Percentiles rank a stretch among this genome's conserved stretches.
Evolutionary conservation across 1,284 basidiomycete species (phyloP).

Genomic region (Apiotrichum veenhuisii): DNA sequence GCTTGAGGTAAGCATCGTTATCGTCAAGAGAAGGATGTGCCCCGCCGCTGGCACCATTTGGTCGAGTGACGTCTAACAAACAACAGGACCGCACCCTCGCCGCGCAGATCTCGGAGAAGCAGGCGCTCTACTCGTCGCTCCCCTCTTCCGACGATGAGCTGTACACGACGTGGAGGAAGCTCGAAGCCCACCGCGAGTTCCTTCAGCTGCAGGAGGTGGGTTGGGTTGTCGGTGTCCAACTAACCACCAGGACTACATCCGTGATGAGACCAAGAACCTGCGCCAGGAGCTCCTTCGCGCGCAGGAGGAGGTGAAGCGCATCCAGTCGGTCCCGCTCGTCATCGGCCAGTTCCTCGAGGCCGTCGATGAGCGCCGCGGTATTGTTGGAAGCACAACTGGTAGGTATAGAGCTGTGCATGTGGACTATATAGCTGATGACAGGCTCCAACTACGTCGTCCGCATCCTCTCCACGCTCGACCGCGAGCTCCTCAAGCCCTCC

Average conservation of each 20-base stretch:
- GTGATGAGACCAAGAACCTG: conserved; percentile 97
- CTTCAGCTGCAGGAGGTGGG: conserved; percentile 87
- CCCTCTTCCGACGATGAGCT: conserved; percentile 78
- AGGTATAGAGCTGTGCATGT: conserved; percentile 4
- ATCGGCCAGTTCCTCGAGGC: conserved; percentile 99
- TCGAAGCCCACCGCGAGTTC: conserved; percentile 87
- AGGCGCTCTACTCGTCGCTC: conserved; percentile 73
- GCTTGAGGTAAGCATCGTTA: conserved; percentile 61
- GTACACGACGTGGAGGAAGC: conserved; percentile 92
- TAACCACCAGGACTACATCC: conserved; percentile 71
- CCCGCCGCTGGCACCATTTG: too few species aligned
- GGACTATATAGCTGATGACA: conserved; percentile 8
- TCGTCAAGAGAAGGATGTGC: too few species aligned
- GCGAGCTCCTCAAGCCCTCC: conserved; percentile 94
- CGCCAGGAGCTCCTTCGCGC: conserved; percentile 97
- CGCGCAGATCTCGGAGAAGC: conserved; percentile 80
- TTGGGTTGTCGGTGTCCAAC: conserved; percentile 10
- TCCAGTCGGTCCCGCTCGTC: conserved; percentile 98
- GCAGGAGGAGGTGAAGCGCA: conserved; percentile 99
- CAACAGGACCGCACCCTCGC: conserved; percentile 83
- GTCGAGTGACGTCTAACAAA: conserved; percentile 7
- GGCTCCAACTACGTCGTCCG: conserved; percentile 97
- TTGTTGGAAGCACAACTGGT: conserved; percentile 94
- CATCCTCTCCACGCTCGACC: conserved; percentile 94
- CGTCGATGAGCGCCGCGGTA: conserved; percentile 95